Evolutionary conservation across 768 basidiomycete species (phyloP), one percentile per base, ranked within the genome.

Genomic region (Russula sp.): DNA sequence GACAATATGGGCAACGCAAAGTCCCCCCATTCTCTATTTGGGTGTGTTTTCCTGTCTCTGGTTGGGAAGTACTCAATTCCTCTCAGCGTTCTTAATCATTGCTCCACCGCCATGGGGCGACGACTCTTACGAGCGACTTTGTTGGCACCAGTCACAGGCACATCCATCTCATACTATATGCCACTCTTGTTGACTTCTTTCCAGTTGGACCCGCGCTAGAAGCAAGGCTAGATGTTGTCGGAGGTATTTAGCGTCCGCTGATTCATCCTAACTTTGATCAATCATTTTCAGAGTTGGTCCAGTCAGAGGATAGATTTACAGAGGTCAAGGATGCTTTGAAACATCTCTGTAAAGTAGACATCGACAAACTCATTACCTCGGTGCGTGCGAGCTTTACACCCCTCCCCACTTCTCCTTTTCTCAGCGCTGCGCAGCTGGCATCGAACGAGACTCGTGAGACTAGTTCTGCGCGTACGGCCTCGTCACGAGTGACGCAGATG

Each of bases 81-180:
- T 44, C 18, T 20, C 67, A 91, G 91, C 6, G 75, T 83, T 35
- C 73, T 93, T 53, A 90, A 98, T 70, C 79, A 89, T 64, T 94
- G 92, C 0, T 90, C 80, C 68, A 98, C 95, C 0, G 86, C 94
- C 0, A 98, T 98, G 94, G 96, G 88, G 1, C 76, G 85, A 2
- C 81, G 96, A 8, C 80, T 95, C 44, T 74, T 98, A 45, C 81
- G 90, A 56, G 82, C 86, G 20, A 94, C 86, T 63, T 79, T 98
- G 40, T 78, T 97, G 14, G 87, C 94, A 13, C 94, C 94, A 0
- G 78, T 89, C 35, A 91, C 87, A 55, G 81, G 91, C 86, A 69
- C n/a, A 39, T 44, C 54, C 59, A 45, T 31, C 7, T n/a, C 6
- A 20, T 63, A 27, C 20, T 42, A 5, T 48, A 2, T 48, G 22